Evolutionary conservation across 2,329 filamentous ascomycete genomes (phyloP), one percentile per base, ranked within the genome.

Genomic region (Hymenoscyphus albidus): DNA sequence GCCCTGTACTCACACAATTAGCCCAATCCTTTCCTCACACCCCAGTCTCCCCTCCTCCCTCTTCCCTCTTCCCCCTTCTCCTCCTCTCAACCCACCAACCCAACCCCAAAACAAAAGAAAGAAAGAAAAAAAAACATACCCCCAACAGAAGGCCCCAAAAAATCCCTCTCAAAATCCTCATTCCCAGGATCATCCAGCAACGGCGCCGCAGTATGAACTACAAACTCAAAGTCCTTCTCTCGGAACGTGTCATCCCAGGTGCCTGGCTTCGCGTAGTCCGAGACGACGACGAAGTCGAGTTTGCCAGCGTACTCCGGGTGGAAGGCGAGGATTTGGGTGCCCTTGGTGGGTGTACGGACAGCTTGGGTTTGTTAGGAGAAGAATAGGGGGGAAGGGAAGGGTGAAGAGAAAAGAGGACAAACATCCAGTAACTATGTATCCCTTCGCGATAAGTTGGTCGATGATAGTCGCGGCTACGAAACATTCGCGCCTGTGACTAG

Each of bases 131-230:
- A 59, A n/a, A 13, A 54, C 59, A n/a, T 64, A 72, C 70, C 69
- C 48, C 73, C 68, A n/a, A 74, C 71, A 60, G 64, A 70, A 22
- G 72, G 72, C 12, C 65, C 64, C 58, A 76, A 66, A 57, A 72
- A 76, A 65, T 76, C 65, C 27, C 64, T 67, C 51, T 73, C 72
- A 63, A 74, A 75, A 65, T 76, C 74, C 5, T 65, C 72, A 59
- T 72, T 71, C 2, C 57, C 59, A 2, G 68, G 69, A 63, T 71
- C 67, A 64, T 73, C 74, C n/a, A 72, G 63, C 16, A 75, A 62
- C 12, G 74, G 75, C 9, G 74, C 73, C 9, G 75, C 75, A 48
- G 69, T 70, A 62, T 76, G 75, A 56, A 75, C 57, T 40, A 76
- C 72, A 61, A 74, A 70, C 61, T 76, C 73, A 64, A 74, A 72